phyloP scores from a whole-genome alignment of 2,329 filamentous ascomycete genomes.

The Neoscytalidium dimidiatum region DNA sequence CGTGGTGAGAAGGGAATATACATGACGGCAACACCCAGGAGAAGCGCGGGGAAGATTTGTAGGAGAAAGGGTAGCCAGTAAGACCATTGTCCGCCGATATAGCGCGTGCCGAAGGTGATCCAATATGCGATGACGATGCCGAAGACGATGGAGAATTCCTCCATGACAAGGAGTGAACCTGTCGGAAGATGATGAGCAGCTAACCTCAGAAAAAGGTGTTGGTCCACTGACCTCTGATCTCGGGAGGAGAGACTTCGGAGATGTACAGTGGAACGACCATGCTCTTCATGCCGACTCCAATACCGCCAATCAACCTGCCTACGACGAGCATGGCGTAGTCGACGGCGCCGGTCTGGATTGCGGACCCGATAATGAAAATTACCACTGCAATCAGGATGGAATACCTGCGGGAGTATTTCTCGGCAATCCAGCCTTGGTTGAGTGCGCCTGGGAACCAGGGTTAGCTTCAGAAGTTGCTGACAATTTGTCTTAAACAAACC shows the following conservation, averaged over 20 bases:
- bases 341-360: constrained; percentile 53
- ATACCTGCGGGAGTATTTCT: constrained; percentile 54
- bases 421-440: constrained; percentile 48
- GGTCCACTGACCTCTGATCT: constrained; percentile 37
- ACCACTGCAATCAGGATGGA: constrained; percentile 53
- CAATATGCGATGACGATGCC: constrained; percentile 56
- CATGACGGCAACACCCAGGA: constrained; percentile 42
- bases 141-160: constrained; percentile 49
- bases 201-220: not conserved
- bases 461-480: not conserved
- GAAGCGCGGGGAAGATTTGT: constrained; percentile 45
- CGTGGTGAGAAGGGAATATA: constrained; percentile 42
- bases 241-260: constrained; percentile 51
- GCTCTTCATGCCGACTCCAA: constrained; percentile 54
- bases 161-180: constrained; percentile 51
- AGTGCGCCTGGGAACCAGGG: constrained; percentile 23
- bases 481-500: constrained; percentile 17
- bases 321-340: constrained; percentile 54
- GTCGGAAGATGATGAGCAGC: not conserved
- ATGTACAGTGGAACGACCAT: constrained; percentile 55
- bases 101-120: constrained; percentile 54
- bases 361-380: constrained; percentile 54
- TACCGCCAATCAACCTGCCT: constrained; percentile 52
- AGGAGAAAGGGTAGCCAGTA: constrained; percentile 51
- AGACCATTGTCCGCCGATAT: constrained; percentile 43